Evolutionary conservation across 2,329 filamentous ascomycete genomes (phyloP), one percentile per base, ranked within the genome.

Genomic region (Aureobasidium sp.): DNA sequence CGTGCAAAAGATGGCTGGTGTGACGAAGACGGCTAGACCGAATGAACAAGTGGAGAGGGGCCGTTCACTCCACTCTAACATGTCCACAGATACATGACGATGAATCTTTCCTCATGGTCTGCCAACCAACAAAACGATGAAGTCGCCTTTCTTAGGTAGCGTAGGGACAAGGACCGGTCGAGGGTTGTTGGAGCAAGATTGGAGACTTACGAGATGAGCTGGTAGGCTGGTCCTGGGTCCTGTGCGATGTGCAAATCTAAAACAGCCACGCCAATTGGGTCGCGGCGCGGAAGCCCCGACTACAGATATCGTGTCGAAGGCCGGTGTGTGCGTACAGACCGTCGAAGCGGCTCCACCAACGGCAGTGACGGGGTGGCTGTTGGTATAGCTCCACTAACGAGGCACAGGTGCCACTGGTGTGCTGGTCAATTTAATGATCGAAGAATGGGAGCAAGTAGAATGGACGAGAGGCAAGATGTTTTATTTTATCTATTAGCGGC

Each of bases 31-130:
- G 34, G 45, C 45, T 49, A 39, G 45, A 19, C 7, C 34, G 21
- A 51, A 40, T 24, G 35, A 30, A 39, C 35, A 50, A 41, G 48
- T 41, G 48, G 48, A 51, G 37, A 51, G 37, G 25, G 47, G 24
- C 19, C 21, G n/a, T 25, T 38, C 24, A 41, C 40, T 41, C 34
- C 47, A 40, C 47, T 40, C 19, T 30, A 27, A 17, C 47, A 51
- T 40, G 27, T 17, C 25, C 37, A 38, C 21, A 25, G 41, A 19
- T 32, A 27, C 35, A 39, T 39, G 34, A 32, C 45, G 35, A 17
- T 39, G 25, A 19, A 30, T 6, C 24, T 19, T 32, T 32, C 10
- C 29, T 14, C 48, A 40, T 32, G 35, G 12, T n/a, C 25, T 21
- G 30, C 17, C 14, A 27, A 16, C 4, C 6, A 11, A 16, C 25